These are phyloP conservation scores for Gynandropsis gynandra DNA, from an alignment of 345 rosid species.

Conservation along the genomic window DNA sequence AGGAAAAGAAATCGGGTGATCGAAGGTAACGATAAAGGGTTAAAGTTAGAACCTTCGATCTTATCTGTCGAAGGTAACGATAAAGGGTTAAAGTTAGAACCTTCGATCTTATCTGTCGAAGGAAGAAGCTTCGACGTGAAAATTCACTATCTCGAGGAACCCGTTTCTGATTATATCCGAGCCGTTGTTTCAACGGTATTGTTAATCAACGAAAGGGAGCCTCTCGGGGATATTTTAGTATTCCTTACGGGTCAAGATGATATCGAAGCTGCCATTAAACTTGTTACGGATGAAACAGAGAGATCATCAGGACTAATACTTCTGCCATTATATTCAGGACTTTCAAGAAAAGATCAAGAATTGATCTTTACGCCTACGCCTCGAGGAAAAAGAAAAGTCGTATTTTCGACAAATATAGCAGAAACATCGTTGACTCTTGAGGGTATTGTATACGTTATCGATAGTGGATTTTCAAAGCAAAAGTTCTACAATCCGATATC, in stretches of 20 bases:
- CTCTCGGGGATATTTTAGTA: conserved; percentile 80
- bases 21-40: conserved; percentile 41
- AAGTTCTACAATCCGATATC: conserved; percentile 93
- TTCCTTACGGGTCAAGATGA: conserved; percentile 99
- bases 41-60: conserved; percentile 74
- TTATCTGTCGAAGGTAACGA: conserved; percentile 62
- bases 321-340: conserved; percentile 85
- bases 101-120: conserved; percentile 93
- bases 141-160: conserved; percentile 75
- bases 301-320: conserved; percentile 60
- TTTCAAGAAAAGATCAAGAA: conserved; percentile 86
- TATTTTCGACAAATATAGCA: conserved; percentile 87
- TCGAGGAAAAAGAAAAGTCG: conserved; percentile 87
- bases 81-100: conserved; percentile 49
- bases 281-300: conserved; percentile 71
- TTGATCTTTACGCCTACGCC: conserved; percentile 81
- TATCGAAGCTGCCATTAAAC: conserved; percentile 60
- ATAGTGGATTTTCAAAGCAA: conserved; percentile 95
- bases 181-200: conserved; percentile 70
- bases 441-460: conserved; percentile 94
- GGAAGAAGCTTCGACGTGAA: conserved; percentile 92
- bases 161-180: conserved; percentile 77
- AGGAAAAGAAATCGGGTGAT: conserved; percentile 60
- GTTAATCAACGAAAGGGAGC: conserved; percentile 79
- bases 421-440: conserved; percentile 94